These are phyloP conservation scores for Cruciata laevipes DNA, from an alignment of 257 asterid species.

Conservation along the genomic window DNA sequence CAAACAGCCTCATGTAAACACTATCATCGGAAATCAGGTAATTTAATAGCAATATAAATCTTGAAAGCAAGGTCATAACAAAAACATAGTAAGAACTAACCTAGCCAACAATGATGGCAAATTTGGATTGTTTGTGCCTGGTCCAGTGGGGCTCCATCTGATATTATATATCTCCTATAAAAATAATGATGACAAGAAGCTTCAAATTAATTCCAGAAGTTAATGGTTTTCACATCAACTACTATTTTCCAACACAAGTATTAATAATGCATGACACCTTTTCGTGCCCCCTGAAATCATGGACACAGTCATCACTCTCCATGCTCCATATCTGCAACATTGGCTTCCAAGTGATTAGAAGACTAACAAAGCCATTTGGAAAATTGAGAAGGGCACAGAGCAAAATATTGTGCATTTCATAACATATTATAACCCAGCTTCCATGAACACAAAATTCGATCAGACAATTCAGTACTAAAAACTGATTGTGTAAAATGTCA, in stretches of 20 bases:
- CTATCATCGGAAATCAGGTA: not conserved
- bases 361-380: not conserved
- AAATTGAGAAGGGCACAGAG: not conserved
- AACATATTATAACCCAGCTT: not conserved
- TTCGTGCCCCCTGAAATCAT: conserved; percentile 25
- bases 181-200: conserved; percentile 1
- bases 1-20: not conserved
- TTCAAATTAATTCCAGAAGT: not conserved
- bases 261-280: conserved; percentile 8
- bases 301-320: conserved; percentile 22
- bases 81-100: conserved; percentile 11
- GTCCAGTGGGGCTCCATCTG: conserved; percentile 36
- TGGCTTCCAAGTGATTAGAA: not conserved
- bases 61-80: not conserved
- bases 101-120: conserved; percentile 24
- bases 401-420: not conserved
- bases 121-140: conserved; percentile 26
- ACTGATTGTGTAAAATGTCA: conserved; percentile 1
- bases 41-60: not conserved
- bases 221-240: not conserved
- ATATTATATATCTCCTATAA: conserved; percentile 28
- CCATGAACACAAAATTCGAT: not conserved
- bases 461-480: not conserved
- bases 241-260: not conserved
- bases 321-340: conserved; percentile 30